Percentiles rank a stretch among this genome's conserved stretches.
Evolutionary conservation across 148 eudicot genomes (phyloP).

Genomic region (Agrostemma githago): DNA sequence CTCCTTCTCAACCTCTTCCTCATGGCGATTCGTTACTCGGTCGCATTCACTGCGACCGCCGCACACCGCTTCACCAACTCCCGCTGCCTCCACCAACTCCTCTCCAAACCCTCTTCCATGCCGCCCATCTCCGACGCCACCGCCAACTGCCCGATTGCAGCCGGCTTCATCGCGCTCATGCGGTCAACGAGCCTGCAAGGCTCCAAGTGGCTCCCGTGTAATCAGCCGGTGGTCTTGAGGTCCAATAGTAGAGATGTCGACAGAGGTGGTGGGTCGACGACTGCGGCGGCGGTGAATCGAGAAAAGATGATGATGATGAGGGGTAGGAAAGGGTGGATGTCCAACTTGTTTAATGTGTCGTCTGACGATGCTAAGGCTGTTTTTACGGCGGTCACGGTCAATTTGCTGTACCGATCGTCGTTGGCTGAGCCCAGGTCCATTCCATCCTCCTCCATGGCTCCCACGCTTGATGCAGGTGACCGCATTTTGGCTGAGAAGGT

Average conservation of each 20-base stretch:
- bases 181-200: slow-evolving; percentile 41
- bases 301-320: slow-evolving; percentile 9
- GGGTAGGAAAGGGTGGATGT: slow-evolving; percentile 28
- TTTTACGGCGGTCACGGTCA: slow-evolving; percentile 72
- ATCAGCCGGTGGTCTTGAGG: slow-evolving; percentile 31
- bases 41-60: slow-evolving; percentile 51
- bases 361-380: slow-evolving; percentile 81
- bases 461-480: slow-evolving; percentile 83
- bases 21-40: slow-evolving; percentile 81
- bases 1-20: slow-evolving; percentile 14
- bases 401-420: slow-evolving; percentile 49
- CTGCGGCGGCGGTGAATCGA: slow-evolving; percentile 12
- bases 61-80: slow-evolving; percentile 43
- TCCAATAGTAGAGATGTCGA: slow-evolving; percentile 34
- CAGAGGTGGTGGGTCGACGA: slow-evolving; percentile 30
- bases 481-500: slow-evolving; percentile 90
- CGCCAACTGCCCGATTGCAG: slow-evolving; percentile 32
- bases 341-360: slow-evolving; percentile 40
- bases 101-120: slow-evolving; percentile 38
- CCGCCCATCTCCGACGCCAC: slow-evolving; percentile 21
- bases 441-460: slow-evolving; percentile 77
- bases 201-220: slow-evolving; percentile 71
- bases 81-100: slow-evolving; percentile 43
- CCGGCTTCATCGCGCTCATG: slow-evolving; percentile 44
- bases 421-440: slow-evolving; percentile 86